Conservation (phyloP, 768 basidiomycete species). For the Auriculariales sp. region DNA sequence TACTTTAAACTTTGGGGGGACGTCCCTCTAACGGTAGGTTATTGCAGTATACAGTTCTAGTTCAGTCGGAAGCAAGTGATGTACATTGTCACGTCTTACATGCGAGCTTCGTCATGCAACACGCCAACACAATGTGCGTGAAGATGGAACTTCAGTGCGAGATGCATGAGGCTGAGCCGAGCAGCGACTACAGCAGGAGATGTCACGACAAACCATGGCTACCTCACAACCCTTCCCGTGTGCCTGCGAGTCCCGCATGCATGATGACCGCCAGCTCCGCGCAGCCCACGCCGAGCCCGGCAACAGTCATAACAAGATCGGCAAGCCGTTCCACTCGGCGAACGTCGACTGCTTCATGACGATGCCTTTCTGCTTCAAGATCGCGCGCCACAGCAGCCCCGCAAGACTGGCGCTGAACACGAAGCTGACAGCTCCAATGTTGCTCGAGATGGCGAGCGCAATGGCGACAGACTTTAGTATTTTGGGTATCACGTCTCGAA, state of each 20-base stretch:
- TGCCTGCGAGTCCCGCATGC: not conserved
- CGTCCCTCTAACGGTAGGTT: not conserved
- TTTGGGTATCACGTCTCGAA: no score
- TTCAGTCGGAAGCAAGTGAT: no score
- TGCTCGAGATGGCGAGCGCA: constrained; percentile 66
- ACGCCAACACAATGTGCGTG: no score
- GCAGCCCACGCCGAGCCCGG: constrained; percentile 55
- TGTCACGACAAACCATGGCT: no score
- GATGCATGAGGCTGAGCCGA: no score
- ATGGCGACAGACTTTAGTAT: constrained; percentile 48
- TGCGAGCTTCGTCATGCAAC: no score
- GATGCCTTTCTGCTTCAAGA: constrained; percentile 62
- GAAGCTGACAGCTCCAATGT: constrained; percentile 82
- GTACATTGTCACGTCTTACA: no score
- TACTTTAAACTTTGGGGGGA: not conserved
- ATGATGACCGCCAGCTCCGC: constrained; percentile 50
- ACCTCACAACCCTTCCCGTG: no score
- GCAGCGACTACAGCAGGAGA: no score
- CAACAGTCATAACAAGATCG: constrained; percentile 47
- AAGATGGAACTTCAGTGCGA: no score
- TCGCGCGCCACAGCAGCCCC: constrained; percentile 69
- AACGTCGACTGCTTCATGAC: constrained; percentile 46
- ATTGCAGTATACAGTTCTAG: not conserved
- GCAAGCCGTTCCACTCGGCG: constrained; percentile 55
- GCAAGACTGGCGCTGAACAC: constrained; percentile 83